Conservation (phyloP, 1,139 yeast species). For the Suhomyces atakaporum region DNA sequence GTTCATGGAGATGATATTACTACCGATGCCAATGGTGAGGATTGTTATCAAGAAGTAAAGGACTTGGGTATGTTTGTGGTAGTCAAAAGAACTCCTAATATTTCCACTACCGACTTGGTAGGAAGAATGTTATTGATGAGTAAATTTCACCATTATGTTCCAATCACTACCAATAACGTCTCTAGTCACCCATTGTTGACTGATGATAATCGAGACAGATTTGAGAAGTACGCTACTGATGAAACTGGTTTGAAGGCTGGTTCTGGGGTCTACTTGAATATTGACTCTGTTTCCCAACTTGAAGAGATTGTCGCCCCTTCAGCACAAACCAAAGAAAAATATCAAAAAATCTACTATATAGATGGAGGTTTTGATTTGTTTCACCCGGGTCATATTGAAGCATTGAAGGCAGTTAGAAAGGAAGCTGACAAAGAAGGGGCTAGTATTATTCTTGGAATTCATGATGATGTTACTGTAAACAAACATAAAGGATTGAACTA, state of each 20-base stretch:
- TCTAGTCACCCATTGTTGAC: conserved; percentile 33
- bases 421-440: conserved; percentile 40
- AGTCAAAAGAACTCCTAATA: conserved; percentile 91
- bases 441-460: conserved; percentile 67
- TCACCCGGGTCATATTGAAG: conserved; percentile 89
- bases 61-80: conserved; percentile 84
- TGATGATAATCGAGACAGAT: conserved; percentile 36
- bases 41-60: conserved; percentile 83
- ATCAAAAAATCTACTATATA: conserved; percentile 52
- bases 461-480: conserved; percentile 63
- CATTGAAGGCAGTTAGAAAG: conserved; percentile 49
- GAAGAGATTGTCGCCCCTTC: conserved; percentile 42
- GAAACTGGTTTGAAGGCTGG: conserved; percentile 61
- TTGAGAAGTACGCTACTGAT: conserved; percentile 64
- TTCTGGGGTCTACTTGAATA: conserved; percentile 58
- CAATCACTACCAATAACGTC: conserved; percentile 27
- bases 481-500: conserved; percentile 62
- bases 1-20: conserved; percentile 98
- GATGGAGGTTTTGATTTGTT: conserved; percentile 92
- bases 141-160: conserved; percentile 56
- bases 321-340: conserved; percentile 22
- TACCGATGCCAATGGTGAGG: conserved; percentile 92
- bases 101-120: conserved; percentile 91
- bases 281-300: conserved; percentile 24
- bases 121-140: conserved; percentile 78